Evolutionary conservation across 176 grass and related monocot genomes (phyloP), one percentile per base, ranked within the genome.

Genomic region (Zea luxurians): DNA sequence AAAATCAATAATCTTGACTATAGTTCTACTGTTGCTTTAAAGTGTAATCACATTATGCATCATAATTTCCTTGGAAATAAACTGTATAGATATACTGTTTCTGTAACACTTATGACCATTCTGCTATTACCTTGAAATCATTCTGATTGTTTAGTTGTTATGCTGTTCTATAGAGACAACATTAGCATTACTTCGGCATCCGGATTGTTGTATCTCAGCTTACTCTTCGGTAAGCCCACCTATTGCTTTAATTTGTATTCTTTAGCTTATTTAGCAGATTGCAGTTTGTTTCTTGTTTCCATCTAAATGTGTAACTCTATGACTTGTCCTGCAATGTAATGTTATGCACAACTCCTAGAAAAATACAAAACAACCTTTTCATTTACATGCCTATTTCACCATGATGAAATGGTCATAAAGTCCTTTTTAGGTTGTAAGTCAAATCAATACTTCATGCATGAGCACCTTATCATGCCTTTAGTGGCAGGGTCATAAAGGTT

Each of bases 141-240:
- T 40, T 27, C 27, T 27, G 27, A 2, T 36, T 72, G 43, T 1
- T 69, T 27, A 27, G 27, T 27, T 27, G 27, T 69, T 46, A 53
- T 82, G 37, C 8, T 93, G 8, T 87, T 37, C 40, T 92, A 7
- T 78, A 99, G 96, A 99, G 79, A 99, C 96, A 77, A 88, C 88
- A 58, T 87, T 99, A 78, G 88, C 96, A 88, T 86, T 99, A 76
- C 92, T 99, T 79, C 83, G 96, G 6, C 92, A 95, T 95, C 96
- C 96, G 17, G 96, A 99, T 87, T 99, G 96, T 53, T 99, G 92
- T 77, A 95, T 99, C 64, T 99, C 92, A 86, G 92, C 90, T 70
- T 95, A 99, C 53, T 99, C 96, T 66, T 91, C 92, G 43, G 96
- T 99, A 93, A 60, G 88, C 5, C 41, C 68, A 37, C 44, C 62